Conservation (phyloP, 2,329 filamentous ascomycete species). For the Alternaria ethzedia region DNA sequence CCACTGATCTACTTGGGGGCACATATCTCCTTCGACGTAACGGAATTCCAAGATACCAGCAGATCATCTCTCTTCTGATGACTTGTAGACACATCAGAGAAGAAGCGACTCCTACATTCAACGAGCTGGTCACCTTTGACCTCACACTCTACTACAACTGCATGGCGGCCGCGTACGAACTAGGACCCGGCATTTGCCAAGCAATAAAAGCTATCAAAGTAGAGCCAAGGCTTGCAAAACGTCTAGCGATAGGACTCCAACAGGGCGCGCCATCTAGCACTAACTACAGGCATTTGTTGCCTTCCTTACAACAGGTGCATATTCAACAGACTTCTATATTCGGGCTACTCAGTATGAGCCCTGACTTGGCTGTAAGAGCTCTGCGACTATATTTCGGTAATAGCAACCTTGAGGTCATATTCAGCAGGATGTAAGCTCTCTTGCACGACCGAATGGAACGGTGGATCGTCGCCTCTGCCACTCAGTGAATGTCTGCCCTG, state of each 20-base stretch:
- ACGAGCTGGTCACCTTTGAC: conserved; percentile 6
- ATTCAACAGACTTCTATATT: neutral
- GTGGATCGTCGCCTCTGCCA: no score
- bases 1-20: neutral
- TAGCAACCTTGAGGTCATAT: neutral
- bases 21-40: neutral
- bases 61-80: neutral
- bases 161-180: conserved; percentile 5
- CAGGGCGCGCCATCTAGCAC: neutral
- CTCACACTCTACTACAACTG: conserved; percentile 2
- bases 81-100: neutral
- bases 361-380: conserved; percentile 2
- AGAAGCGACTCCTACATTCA: conserved; percentile 4
- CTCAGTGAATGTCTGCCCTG: no score
- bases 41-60: neutral
- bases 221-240: neutral
- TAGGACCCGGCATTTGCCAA: conserved; percentile 1
- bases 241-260: neutral
- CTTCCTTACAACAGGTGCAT: conserved; percentile 4
- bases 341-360: conserved; percentile 1
- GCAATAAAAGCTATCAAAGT: neutral
- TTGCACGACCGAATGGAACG: neutral
- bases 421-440: neutral
- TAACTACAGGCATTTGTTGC: conserved; percentile 2
- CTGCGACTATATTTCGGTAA: conserved; percentile 3